A percentile compares a stretch with the other conserved stretches of the same genome.
Evolutionary conservation across 2,329 filamentous ascomycete genomes (phyloP).

Genomic region (Ophiosphaerella korrae): DNA sequence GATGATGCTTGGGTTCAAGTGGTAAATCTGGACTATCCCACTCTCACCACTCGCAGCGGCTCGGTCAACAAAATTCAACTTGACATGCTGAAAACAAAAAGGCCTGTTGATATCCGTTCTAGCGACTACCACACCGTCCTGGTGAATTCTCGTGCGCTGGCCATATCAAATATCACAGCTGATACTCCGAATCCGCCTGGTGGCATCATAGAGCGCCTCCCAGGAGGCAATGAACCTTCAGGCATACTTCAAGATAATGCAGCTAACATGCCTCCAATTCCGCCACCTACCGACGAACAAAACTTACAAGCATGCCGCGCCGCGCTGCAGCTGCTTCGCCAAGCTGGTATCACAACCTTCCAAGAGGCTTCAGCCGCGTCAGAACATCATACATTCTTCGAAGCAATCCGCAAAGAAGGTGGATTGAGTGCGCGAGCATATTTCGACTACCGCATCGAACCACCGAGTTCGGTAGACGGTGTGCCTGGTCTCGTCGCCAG

Average conservation of each 20-base stretch:
- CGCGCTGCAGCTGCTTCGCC: slow-evolving; percentile 1
- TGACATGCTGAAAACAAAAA: not conserved
- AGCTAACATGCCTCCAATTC: not conserved
- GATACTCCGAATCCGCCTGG: not conserved
- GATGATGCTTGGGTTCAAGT: slow-evolving; percentile 5
- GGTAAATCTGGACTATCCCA: slow-evolving; percentile 8
- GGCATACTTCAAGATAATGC: slow-evolving; percentile 5
- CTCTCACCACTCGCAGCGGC: slow-evolving; percentile 1
- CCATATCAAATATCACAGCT: slow-evolving; percentile 3
- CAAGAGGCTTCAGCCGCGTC: slow-evolving; percentile 1
- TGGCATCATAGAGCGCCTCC: slow-evolving; percentile 1
- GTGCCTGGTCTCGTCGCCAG: slow-evolving; percentile 5
- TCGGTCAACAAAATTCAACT: not conserved
- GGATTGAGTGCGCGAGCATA: slow-evolving; percentile 3
- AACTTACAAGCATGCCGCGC: not conserved
- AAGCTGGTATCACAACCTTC: slow-evolving; percentile 5
- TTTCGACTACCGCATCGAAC: slow-evolving; percentile 6
- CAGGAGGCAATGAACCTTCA: slow-evolving; percentile 4
- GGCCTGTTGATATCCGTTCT: not conserved
- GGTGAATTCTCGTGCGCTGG: not conserved
- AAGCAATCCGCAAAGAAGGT: not conserved
- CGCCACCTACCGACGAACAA: slow-evolving; percentile 1
- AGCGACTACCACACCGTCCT: slow-evolving; percentile 6
- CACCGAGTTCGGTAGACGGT: not conserved
- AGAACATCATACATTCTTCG: slow-evolving; percentile 1